phyloP scores from a whole-genome alignment of 192 early-diverging fungal species.

The Lobosporangium transversale region DNA sequence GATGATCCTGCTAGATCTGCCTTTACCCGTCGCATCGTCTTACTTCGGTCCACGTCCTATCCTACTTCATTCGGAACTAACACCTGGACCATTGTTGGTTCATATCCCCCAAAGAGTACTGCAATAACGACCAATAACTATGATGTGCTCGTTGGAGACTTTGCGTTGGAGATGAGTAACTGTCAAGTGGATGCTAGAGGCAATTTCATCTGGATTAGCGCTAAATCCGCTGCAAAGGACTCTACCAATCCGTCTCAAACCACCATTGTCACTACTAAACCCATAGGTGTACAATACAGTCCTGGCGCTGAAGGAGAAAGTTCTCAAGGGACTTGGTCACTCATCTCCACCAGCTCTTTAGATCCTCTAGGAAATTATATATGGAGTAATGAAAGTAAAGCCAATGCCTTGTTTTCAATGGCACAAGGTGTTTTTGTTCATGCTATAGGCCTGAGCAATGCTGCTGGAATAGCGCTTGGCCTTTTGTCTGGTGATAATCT shows the following conservation, averaged over 20 bases:
- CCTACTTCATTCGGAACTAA: not conserved
- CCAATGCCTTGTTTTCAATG: slow-evolving; percentile 4
- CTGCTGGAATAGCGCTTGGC: not conserved
- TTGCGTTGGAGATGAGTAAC: not conserved
- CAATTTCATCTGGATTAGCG: slow-evolving; percentile 29
- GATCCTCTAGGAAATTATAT: not conserved
- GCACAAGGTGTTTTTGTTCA: slow-evolving; percentile 19
- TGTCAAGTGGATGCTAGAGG: slow-evolving; percentile 16
- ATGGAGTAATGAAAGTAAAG: not conserved
- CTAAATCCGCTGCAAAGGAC: slow-evolving; percentile 1
- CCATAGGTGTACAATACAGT: slow-evolving; percentile 7
- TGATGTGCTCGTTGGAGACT: slow-evolving; percentile 6
- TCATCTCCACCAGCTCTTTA: not conserved
- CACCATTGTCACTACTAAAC: not conserved
- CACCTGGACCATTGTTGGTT: slow-evolving; percentile 11
- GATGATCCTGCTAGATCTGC: not conserved
- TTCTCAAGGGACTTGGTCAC: not conserved
- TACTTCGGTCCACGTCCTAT: slow-evolving; percentile 5
- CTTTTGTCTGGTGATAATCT: not conserved
- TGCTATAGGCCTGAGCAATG: not conserved
- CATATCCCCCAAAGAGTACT: not conserved
- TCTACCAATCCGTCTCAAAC: not conserved
- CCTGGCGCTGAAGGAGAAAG: not conserved
- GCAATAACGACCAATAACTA: not conserved
- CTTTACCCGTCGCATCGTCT: slow-evolving; percentile 10